Evolutionary conservation across 208 protist genomes (phyloP), one percentile per base, ranked within the genome.

Genomic region (Acanthamoeba sp.): DNA sequence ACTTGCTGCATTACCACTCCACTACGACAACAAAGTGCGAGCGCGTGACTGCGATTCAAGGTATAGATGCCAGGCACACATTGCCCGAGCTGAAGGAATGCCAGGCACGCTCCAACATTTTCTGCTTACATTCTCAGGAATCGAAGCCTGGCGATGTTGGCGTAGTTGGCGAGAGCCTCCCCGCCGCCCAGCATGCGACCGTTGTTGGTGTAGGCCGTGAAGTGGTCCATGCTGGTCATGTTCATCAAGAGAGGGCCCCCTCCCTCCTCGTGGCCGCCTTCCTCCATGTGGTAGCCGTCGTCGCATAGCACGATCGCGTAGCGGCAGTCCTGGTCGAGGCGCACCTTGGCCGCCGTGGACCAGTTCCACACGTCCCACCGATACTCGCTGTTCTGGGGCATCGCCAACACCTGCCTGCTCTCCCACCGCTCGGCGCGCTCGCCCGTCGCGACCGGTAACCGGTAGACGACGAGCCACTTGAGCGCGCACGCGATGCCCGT

Each of bases 361-460:
- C 71, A 82, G 40, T 82, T 82, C 71, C 71, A 82, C 71, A 48
- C 40, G 71, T 82, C 71, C 71, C 71, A 82, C 36, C 38, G 62
- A 16, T 38, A 69, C 29, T 69, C 71, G 34, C 71, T 48, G 71
- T 82, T 82, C 71, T 82, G 71, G 24, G 71, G 71, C 71, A 82
- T 82, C 14, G 50, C 71, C 71, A 82, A 12, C 20, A 82, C 38
- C 71, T 50, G 71, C 71, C 40, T 32, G 0, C 66, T 76, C 36
- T 76, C 66, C 2, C 9, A 20, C 5, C n/a, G 9, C 22, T 29
- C 36, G 24, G 18, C 4, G 48, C 22, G 48, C 16, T 55, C 48
- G 34, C 18, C 66, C 7, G 66, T 7, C 18, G 69, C 0, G 7
- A 24, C 10, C 4, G 12, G 1, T 6, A 82, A 1, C 4, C 71